A percentile compares a stretch with the other conserved stretches of the same genome.
Evolutionary conservation across 352 stramenopile species (phyloP).

Genomic region (Phytophthora tentaculata): DNA sequence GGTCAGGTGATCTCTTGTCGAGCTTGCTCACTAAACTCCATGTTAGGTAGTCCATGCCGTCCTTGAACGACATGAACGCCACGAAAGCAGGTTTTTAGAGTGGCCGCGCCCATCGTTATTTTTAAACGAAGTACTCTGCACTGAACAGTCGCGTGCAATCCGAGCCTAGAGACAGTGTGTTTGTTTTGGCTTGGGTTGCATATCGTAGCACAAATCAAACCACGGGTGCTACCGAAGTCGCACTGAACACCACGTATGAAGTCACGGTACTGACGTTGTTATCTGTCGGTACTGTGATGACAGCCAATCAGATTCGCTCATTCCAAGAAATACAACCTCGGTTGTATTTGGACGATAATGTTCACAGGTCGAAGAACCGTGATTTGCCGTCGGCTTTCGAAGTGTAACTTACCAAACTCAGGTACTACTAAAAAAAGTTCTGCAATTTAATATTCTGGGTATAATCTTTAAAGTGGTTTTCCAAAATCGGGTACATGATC

Average conservation of each 20-base stretch:
- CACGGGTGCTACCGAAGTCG: background rate
- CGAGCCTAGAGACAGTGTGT: background rate
- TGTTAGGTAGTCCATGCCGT: background rate
- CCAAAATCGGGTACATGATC: too few relatives aligned
- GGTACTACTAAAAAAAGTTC: too few relatives aligned
- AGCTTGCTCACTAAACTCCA: background rate
- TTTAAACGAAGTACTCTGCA: too few relatives aligned
- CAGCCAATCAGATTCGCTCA: background rate
- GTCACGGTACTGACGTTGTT: background rate
- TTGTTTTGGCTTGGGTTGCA: background rate
- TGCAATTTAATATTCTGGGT: too few relatives aligned
- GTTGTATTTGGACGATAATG: background rate
- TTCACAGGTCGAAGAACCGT: too few relatives aligned
- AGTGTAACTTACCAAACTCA: too few relatives aligned
- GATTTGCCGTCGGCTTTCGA: too few relatives aligned
- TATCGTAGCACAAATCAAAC: background rate
- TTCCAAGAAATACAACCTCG: background rate
- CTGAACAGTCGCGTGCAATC: too few relatives aligned
- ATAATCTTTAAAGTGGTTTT: too few relatives aligned
- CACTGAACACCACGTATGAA: background rate
- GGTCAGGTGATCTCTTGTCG: background rate
- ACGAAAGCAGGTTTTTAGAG: background rate
- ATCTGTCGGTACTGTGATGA: background rate
- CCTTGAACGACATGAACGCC: background rate
- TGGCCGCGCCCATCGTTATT: too few relatives aligned